Conservation (phyloP, 2,329 filamentous ascomycete species). For the Drechslerella stenobrocha region DNA sequence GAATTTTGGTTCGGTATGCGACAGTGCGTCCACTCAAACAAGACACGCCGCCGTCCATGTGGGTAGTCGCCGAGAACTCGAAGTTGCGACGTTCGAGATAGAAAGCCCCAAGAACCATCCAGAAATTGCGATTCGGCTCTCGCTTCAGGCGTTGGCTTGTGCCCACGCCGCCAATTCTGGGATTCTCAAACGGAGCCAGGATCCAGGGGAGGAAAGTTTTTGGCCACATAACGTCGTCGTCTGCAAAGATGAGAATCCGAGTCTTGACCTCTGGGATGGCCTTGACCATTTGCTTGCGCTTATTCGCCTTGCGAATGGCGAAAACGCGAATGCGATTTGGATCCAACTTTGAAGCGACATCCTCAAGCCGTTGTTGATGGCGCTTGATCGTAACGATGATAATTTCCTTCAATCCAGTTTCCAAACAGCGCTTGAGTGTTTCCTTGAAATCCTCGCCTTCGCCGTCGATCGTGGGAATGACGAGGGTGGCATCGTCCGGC, state of each 20-base stretch:
- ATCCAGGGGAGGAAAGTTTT: conserved; percentile 85
- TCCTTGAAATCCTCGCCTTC: conserved; percentile 79
- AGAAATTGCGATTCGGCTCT: conserved; percentile 67
- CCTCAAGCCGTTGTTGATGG: conserved; percentile 70
- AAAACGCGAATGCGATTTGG: conserved; percentile 70
- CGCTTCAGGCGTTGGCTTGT: conserved; percentile 85
- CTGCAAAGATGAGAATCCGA: conserved; percentile 84
- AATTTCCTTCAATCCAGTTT: conserved; percentile 70
- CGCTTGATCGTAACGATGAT: conserved; percentile 85
- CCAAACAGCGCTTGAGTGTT: conserved; percentile 76
- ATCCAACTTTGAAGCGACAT: conserved; percentile 67
- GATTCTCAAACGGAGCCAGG: conserved; percentile 85
- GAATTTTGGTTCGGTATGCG: conserved; percentile 84
- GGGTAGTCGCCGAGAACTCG: conserved; percentile 92
- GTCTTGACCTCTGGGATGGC: conserved; percentile 85
- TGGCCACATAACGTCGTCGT: conserved; percentile 95
- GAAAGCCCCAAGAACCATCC: conserved; percentile 86
- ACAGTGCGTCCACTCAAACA: conserved; percentile 95
- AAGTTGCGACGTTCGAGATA: conserved; percentile 95
- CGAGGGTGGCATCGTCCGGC: conserved; percentile 80
- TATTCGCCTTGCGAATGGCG: conserved; percentile 84
- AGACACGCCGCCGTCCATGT: conserved; percentile 92
- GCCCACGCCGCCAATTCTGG: conserved; percentile 81
- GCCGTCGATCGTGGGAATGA: conserved; percentile 89
- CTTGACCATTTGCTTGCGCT: conserved; percentile 88